Evolutionary conservation across 1,139 yeast species (phyloP), one percentile per base, ranked within the genome.

Genomic region (Debaryomyces singareniensis): DNA sequence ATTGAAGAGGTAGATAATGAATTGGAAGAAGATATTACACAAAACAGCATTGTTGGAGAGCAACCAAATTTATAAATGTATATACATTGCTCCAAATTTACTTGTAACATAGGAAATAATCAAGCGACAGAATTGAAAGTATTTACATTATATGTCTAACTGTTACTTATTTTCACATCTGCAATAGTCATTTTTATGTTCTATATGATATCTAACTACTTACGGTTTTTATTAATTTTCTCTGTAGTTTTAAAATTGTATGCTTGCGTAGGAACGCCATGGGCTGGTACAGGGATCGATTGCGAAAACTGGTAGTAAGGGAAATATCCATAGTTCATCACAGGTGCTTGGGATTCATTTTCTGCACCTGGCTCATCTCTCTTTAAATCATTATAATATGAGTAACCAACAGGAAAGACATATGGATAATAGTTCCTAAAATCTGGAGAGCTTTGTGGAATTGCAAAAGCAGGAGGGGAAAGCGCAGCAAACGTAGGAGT

Each of bases 1-100:
- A 64, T 78, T 9, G 71, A 64, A 14, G 71, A 63, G 16, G 53
- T 39, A 2, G 44, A 33, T 7, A 38, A 35, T 4, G 37, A 27
- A 5, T 34, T 36, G 15, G 33, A 39, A 6, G 16, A n/a, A n/a
- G n/a, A n/a, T n/a, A n/a, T n/a, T n/a, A n/a, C n/a, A n/a, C n/a
- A n/a, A n/a, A n/a, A n/a, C n/a, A n/a, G n/a, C n/a, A n/a, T n/a
- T n/a, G n/a, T n/a, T n/a, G n/a, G n/a, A n/a, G n/a, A n/a, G n/a
- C n/a, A n/a, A n/a, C n/a, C n/a, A n/a, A n/a, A n/a, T n/a, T n/a
- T n/a, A n/a, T n/a, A n/a, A n/a, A n/a, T n/a, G n/a, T n/a, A n/a
- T n/a, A n/a, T n/a, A n/a, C n/a, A n/a, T n/a, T n/a, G n/a, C n/a
- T n/a, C n/a, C n/a, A n/a, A n/a, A n/a, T n/a, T n/a, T n/a, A n/a